Conservation (phyloP, 345 rosid species). For the Zanthoxylum bungeanum region DNA sequence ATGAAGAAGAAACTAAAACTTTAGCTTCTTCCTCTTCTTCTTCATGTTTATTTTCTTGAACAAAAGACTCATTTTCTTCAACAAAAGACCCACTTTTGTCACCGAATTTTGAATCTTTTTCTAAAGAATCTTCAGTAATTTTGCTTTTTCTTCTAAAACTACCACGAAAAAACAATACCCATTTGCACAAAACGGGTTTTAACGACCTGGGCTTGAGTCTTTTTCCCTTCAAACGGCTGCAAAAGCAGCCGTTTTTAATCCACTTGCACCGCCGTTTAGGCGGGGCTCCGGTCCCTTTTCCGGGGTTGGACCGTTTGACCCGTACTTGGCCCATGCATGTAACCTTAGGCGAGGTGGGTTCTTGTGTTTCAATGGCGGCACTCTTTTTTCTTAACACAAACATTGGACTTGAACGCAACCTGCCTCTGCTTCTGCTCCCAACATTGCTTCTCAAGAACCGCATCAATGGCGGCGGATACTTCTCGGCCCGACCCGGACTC, state of each 20-base stretch:
- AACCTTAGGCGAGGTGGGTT: conserved; percentile 89
- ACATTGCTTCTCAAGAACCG: conserved; percentile 66
- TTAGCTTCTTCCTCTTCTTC: conserved; percentile 22
- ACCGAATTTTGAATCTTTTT: conserved; percentile 28
- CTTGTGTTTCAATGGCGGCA: conserved; percentile 61
- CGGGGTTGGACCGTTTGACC: conserved; percentile 54
- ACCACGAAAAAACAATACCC: conserved; percentile 25
- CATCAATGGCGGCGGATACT: conserved; percentile 85
- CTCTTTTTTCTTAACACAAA: conserved; percentile 56
- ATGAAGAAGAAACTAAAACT: conserved; percentile 29
- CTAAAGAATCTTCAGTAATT: conserved; percentile 26
- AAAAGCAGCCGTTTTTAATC: conserved; percentile 34
- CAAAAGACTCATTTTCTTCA: too few relatives aligned
- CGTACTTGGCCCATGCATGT: conserved; percentile 99
- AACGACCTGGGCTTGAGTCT: conserved; percentile 29
- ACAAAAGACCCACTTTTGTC: conserved; percentile 16
- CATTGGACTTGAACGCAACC: conserved; percentile 83
- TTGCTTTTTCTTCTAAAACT: conserved; percentile 24
- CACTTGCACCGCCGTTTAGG: conserved; percentile 39
- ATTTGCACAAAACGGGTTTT: conserved; percentile 41
- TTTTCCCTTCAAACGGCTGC: conserved; percentile 13
- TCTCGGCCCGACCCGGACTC: conserved; percentile 91
- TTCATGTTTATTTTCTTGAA: too few relatives aligned
- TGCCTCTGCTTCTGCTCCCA: conserved; percentile 70
- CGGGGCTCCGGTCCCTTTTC: conserved; percentile 17